Evolutionary conservation across 306 rosid species (phyloP).

Genomic region (Cajanus cajan): DNA sequence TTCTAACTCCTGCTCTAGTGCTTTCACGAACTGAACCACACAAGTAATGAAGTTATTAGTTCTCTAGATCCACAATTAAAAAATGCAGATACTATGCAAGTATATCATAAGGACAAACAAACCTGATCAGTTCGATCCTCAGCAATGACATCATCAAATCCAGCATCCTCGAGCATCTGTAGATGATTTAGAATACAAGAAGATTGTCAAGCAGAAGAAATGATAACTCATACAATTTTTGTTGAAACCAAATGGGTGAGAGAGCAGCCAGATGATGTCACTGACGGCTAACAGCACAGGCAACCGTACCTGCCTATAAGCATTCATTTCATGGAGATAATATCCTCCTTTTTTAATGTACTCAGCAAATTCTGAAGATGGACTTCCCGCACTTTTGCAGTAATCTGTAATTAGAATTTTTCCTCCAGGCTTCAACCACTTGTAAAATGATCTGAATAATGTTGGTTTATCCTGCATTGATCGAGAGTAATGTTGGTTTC

Average conservation of each 20-base stretch:
- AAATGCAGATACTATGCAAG: not conserved
- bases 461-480: conserved; percentile 73
- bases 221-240: not conserved
- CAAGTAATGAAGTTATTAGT: conserved; percentile 23
- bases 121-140: conserved; percentile 90
- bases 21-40: conserved; percentile 57
- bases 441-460: conserved; percentile 66
- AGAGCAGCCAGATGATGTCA: conserved; percentile 5
- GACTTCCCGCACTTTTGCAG: conserved; percentile 70
- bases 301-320: conserved; percentile 62
- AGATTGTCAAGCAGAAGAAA: conserved; percentile 17
- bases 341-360: conserved; percentile 86
- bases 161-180: conserved; percentile 89
- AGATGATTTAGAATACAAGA: conserved; percentile 17
- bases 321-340: conserved; percentile 61
- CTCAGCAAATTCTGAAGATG: conserved; percentile 58
- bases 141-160: conserved; percentile 63
- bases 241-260: conserved; percentile 22
- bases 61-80: not conserved
- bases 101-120: not conserved
- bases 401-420: conserved; percentile 85
- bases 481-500: not conserved
- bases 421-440: conserved; percentile 97
- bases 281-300: not conserved
- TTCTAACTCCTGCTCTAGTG: conserved; percentile 59